Evolutionary conservation across 768 basidiomycete genomes (phyloP).

Genomic region (Hebeloma cylindrosporum): DNA sequence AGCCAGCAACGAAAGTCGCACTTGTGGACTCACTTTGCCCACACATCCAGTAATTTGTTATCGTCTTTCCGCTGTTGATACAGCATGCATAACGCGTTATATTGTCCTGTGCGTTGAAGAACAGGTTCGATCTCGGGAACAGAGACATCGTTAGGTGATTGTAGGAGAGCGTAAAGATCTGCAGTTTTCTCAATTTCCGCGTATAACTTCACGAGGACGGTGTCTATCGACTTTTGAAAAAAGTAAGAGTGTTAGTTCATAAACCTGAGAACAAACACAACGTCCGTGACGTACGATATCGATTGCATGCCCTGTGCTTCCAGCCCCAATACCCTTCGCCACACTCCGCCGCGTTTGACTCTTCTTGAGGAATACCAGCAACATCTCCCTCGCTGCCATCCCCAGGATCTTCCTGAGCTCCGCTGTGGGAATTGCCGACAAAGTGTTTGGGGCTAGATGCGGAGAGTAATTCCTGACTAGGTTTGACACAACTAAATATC

Average conservation of each 20-base stretch:
- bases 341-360: slow-evolving; percentile 49
- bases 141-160: slow-evolving; percentile 52
- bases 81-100: slow-evolving; percentile 59
- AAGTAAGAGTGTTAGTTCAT: not conserved
- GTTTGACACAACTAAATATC: slow-evolving; percentile 79
- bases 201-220: slow-evolving; percentile 74
- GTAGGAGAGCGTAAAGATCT: slow-evolving; percentile 60
- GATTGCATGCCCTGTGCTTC: slow-evolving; percentile 20
- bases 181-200: slow-evolving; percentile 58
- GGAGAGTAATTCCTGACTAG: slow-evolving; percentile 93
- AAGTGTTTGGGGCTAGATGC: slow-evolving; percentile 71
- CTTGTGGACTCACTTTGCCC: slow-evolving; percentile 54
- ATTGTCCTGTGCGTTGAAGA: slow-evolving; percentile 51
- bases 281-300: slow-evolving; percentile 26
- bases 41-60: slow-evolving; percentile 62
- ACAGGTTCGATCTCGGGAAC: slow-evolving; percentile 63
- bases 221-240: slow-evolving; percentile 67
- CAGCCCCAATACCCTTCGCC: slow-evolving; percentile 27
- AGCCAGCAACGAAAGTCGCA: slow-evolving; percentile 14
- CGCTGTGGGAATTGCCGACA: slow-evolving; percentile 65
- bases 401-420: slow-evolving; percentile 66
- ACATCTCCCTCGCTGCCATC: slow-evolving; percentile 72
- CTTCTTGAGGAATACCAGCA: slow-evolving; percentile 65
- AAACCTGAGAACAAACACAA: not conserved
- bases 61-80: slow-evolving; percentile 58